Evolutionary conservation across 148 eudicot genomes (phyloP), one percentile per base, ranked within the genome.

Genomic region (Persicaria tinctoria): DNA sequence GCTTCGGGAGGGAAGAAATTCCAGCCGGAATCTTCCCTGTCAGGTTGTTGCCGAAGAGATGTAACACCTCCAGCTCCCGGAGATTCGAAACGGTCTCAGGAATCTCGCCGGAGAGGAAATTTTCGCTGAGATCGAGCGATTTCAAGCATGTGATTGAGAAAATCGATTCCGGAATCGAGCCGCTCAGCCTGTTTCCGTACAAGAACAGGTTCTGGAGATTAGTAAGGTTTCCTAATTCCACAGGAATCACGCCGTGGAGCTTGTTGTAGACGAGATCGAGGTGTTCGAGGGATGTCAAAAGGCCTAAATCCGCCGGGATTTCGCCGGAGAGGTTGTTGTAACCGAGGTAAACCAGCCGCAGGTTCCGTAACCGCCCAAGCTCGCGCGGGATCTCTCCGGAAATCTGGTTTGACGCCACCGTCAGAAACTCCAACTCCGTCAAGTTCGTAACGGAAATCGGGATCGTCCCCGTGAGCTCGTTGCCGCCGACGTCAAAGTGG

Each of bases 261-360:
- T 89, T 89, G 84, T 91, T 93, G 73, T 76, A 85, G 7, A 88
- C 98, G 45, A 93, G 89, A 84, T 93, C 92, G 77, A 93, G 97
- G 78, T 93, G 98, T 72, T 72, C 68, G 56, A 93, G 76, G 6
- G 79, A 85, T 4, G 77, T 75, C 18, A 93, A 76, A 72, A 82
- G 83, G 70, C 98, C 98, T 46, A 93, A 73, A 32, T 79, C 87
- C 17, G 41, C 1, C 10, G 98, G 98, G 51, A 93, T 89, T 47
- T 46, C 48, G 5, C 98, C 97, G 6, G 89, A 83, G 3, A 93
- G 69, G 54, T 87, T 89, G 84, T 93, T 93, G 81, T 93, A 93
- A 41, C 98, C 98, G 76, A 93, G 75, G 80, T 91, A 93, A 75
- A 91, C 64, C 86, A 83, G 88, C 32, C 73, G 89, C 80, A 93